phyloP scores from a whole-genome alignment of 495 filamentous ascomycete genomes.

The Penicillium roqueforti region DNA sequence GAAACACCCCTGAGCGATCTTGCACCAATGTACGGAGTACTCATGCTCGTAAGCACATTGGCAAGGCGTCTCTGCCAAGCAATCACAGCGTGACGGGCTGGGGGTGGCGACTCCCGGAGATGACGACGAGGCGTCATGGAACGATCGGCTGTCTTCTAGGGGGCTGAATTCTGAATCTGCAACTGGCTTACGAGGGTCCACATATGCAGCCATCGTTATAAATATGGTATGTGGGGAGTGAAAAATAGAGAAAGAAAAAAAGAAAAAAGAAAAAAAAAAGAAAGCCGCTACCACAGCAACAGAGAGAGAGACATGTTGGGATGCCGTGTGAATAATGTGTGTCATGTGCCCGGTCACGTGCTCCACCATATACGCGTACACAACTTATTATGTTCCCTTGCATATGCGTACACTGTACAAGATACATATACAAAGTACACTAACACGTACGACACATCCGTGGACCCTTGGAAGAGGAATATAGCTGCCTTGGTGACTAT shows the following conservation, averaged over 20 bases:
- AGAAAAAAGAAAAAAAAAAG: neutral
- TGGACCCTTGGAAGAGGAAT: neutral
- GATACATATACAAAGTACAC: neutral
- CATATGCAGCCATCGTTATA: conserved; percentile 1
- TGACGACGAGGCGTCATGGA: conserved; percentile 20
- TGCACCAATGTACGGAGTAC: neutral
- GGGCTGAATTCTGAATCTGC: conserved; percentile 12
- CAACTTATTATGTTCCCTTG: neutral
- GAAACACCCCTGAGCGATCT: conserved; percentile 1
- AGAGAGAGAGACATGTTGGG: too few species aligned
- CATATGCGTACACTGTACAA: too few species aligned
- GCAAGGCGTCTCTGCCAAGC: neutral
- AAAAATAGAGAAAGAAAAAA: too few species aligned
- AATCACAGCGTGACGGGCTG: conserved; percentile 4
- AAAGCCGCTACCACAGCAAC: neutral
- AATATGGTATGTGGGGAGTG: conserved; percentile 6
- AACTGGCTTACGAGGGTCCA: neutral
- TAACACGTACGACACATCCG: neutral
- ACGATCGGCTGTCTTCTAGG: conserved; percentile 18
- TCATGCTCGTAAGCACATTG: neutral
- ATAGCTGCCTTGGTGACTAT: neutral
- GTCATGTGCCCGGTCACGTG: neutral
- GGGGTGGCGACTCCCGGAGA: conserved; percentile 12
- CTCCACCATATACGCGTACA: neutral
- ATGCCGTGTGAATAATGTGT: neutral